These are phyloP conservation scores for Nymphaea thermarum DNA, from an alignment of 164 flowering plant species.

Conservation along the genomic window DNA sequence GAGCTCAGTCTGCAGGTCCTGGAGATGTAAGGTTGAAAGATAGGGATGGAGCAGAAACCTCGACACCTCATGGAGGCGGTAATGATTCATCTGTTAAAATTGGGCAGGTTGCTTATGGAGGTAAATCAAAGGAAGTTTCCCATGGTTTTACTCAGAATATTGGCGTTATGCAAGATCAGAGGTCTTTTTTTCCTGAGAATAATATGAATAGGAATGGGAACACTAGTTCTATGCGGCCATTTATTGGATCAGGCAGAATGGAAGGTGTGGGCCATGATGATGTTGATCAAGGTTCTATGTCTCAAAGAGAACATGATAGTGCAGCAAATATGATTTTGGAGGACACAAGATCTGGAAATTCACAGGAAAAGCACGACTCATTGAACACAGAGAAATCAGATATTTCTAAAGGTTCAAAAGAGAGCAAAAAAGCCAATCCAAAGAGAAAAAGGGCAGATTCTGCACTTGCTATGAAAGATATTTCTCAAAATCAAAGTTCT, in stretches of 20 bases:
- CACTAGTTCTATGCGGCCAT: conserved; percentile 35
- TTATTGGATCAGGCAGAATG: conserved; percentile 36
- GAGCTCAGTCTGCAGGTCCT: conserved; percentile 51
- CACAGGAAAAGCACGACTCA: conserved; percentile 32
- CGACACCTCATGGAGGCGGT: conserved; percentile 3
- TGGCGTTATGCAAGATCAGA: conserved; percentile 36
- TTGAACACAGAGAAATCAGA: not conserved
- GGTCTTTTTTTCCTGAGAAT: conserved; percentile 29
- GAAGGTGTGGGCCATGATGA: conserved; percentile 30
- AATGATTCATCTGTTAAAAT: conserved; percentile 12
- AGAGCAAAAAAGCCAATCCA: conserved; percentile 14
- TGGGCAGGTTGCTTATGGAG: conserved; percentile 17
- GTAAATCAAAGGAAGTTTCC: conserved; percentile 13
- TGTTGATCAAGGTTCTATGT: conserved; percentile 43
- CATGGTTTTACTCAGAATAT: conserved; percentile 31
- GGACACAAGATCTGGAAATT: conserved; percentile 63
- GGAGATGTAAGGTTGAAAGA: conserved; percentile 14
- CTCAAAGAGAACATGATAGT: conserved; percentile 70
- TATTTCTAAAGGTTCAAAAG: not conserved
- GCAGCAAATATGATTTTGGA: conserved; percentile 38
- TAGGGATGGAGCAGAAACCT: conserved; percentile 9
- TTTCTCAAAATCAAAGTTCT: conserved; percentile 16
- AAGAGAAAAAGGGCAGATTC: conserved; percentile 67
- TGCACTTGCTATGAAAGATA: conserved; percentile 23
- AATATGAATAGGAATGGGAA: conserved; percentile 36